Evolutionary conservation across 148 eudicot species (phyloP).

Genomic region (Amaranthus cruentus): DNA sequence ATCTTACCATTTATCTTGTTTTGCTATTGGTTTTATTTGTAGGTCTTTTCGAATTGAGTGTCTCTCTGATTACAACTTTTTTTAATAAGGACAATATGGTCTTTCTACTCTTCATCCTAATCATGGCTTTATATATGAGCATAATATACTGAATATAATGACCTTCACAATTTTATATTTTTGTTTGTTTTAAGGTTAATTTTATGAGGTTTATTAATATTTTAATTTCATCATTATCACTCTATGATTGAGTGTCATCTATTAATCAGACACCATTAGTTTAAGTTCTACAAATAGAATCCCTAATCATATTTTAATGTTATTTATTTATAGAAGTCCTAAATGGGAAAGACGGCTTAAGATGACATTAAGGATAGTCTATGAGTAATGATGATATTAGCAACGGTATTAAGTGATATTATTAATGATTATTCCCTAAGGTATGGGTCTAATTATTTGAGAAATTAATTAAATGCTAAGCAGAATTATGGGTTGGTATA

Average conservation of each 20-base stretch:
- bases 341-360: slow-evolving; percentile 23
- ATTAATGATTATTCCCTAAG: neutral
- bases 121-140: too few relatives aligned
- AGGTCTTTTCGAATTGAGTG: too few relatives aligned
- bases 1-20: too few relatives aligned
- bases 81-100: too few relatives aligned
- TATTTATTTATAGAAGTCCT: neutral
- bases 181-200: too few relatives aligned
- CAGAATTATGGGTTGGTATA: too few relatives aligned
- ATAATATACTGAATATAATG: too few relatives aligned
- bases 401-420: slow-evolving; percentile 17
- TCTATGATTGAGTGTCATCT: slow-evolving; percentile 25
- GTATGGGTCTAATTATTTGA: slow-evolving; percentile 14
- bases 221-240: slow-evolving; percentile 7
- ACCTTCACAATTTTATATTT: neutral
- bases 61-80: too few relatives aligned
- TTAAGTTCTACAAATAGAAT: slow-evolving; percentile 8
- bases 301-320: neutral
- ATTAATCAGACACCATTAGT: slow-evolving; percentile 18
- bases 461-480: too few relatives aligned
- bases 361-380: slow-evolving; percentile 18
- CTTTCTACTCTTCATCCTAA: too few relatives aligned
- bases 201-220: too few relatives aligned
- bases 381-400: slow-evolving; percentile 7
- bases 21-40: too few relatives aligned